A percentile compares a stretch with the other conserved stretches of the same genome.
These are phyloP conservation scores for Pleoardoris graminearum DNA, from an alignment of 2,329 filamentous ascomycete genomes.

Conservation along the genomic window DNA sequence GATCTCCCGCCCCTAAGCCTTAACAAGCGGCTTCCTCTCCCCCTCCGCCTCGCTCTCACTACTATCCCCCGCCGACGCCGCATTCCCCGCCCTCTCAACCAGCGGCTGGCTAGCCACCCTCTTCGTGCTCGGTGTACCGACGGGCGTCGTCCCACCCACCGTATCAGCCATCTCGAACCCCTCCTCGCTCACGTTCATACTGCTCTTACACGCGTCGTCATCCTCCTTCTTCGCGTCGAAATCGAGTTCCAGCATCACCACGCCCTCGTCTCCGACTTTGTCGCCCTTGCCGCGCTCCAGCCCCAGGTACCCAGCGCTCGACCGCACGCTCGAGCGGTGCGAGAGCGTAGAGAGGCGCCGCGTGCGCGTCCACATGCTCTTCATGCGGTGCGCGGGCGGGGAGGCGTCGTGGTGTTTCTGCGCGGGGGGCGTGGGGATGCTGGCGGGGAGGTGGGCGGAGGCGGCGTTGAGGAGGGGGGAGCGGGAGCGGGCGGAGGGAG, in stretches of 20 bases:
- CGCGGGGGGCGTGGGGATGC: slow-evolving; percentile 23
- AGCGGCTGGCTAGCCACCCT: neutral
- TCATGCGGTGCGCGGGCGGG: slow-evolving; percentile 15
- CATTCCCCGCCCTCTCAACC: slow-evolving; percentile 5
- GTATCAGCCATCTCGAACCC: slow-evolving; percentile 27
- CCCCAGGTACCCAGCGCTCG: slow-evolving; percentile 18
- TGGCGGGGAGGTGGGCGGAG: slow-evolving; percentile 26
- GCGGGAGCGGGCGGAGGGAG: too few relatives aligned
- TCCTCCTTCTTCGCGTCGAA: slow-evolving; percentile 11
- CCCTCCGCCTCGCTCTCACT: slow-evolving; percentile 14
- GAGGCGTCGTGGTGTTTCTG: slow-evolving; percentile 22
- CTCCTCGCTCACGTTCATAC: slow-evolving; percentile 8
- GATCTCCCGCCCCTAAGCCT: neutral
- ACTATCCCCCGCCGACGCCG: slow-evolving; percentile 6
- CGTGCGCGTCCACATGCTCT: slow-evolving; percentile 28
- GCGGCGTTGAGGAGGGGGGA: slow-evolving; percentile 26
- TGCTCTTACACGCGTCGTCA: neutral
- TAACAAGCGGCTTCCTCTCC: slow-evolving; percentile 10
- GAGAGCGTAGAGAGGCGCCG: slow-evolving; percentile 13
- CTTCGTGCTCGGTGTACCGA: neutral
- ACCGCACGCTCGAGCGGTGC: slow-evolving; percentile 9
- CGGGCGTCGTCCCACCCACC: slow-evolving; percentile 7
- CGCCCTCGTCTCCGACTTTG: slow-evolving; percentile 6
- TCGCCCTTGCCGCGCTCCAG: slow-evolving; percentile 9
- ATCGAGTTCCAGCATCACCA: slow-evolving; percentile 24